Conservation (phyloP, 441 rosid genomes). For the Dalechampia spathulata region DNA sequence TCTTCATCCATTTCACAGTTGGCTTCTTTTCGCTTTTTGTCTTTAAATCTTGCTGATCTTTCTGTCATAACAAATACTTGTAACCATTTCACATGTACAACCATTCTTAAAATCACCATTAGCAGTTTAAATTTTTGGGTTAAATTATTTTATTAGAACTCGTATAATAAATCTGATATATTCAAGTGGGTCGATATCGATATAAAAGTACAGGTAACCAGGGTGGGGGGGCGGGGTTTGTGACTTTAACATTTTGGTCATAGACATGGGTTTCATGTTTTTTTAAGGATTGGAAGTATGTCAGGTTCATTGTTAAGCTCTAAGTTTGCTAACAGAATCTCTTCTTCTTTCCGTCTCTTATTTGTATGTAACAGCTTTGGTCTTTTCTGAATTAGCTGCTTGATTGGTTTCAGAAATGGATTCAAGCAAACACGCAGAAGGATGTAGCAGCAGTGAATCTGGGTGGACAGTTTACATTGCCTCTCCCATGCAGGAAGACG, state of each 20-base stretch:
- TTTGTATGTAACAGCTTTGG: too few species aligned
- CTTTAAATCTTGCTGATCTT: neutral
- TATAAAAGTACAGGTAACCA: too few species aligned
- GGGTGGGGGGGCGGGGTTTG: constrained; percentile 13
- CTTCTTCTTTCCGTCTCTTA: too few species aligned
- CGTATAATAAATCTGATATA: too few species aligned
- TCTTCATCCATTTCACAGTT: neutral
- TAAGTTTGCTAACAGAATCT: too few species aligned
- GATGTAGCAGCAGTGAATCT: constrained; percentile 86
- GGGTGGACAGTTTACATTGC: constrained; percentile 86
- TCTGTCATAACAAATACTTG: constrained; percentile 3
- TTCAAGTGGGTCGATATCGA: too few species aligned
- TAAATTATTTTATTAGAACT: too few species aligned
- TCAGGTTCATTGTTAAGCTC: neutral
- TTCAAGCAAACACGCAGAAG: constrained; percentile 42
- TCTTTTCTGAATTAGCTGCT: too few species aligned
- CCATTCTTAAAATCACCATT: too few species aligned
- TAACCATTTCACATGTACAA: too few species aligned
- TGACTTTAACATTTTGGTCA: constrained; percentile 18
- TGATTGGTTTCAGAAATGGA: constrained; percentile 29
- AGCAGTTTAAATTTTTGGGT: too few species aligned
- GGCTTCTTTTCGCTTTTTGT: neutral
- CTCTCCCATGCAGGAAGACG: constrained; percentile 63
- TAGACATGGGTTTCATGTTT: constrained; percentile 36
- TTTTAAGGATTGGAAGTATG: constrained; percentile 18